Conservation (phyloP, 257 asterid genomes). For the Solanum chiquidenum region DNA sequence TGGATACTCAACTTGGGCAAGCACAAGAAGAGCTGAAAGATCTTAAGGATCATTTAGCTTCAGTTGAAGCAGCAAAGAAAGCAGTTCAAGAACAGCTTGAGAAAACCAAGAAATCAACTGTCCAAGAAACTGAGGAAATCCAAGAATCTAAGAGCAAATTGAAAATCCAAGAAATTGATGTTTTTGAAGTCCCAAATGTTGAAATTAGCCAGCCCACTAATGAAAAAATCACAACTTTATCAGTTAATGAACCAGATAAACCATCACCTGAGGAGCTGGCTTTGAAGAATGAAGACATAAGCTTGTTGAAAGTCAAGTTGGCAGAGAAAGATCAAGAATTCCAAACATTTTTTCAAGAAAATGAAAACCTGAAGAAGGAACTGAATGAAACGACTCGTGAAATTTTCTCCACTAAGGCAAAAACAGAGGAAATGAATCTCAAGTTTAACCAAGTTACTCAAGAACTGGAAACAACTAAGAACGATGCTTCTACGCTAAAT, state of each 20-base stretch:
- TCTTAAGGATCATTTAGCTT: constrained; percentile 55
- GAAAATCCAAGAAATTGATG: background rate
- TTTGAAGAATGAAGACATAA: constrained; percentile 39
- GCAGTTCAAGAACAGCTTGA: constrained; percentile 60
- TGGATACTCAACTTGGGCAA: constrained; percentile 89
- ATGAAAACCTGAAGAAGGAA: constrained; percentile 27
- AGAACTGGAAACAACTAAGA: constrained; percentile 47
- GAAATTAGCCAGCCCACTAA: constrained; percentile 9
- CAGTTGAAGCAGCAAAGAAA: constrained; percentile 58
- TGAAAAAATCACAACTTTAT: constrained; percentile 12
- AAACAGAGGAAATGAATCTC: constrained; percentile 30
- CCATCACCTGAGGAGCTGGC: constrained; percentile 26
- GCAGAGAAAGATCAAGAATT: constrained; percentile 46
- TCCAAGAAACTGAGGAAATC: constrained; percentile 6
- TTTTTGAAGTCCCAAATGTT: constrained; percentile 11
- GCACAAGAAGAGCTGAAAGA: constrained; percentile 72
- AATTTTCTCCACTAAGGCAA: constrained; percentile 26
- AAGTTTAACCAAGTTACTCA: constrained; percentile 24
- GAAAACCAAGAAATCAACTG: constrained; percentile 32
- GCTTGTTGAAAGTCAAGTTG: constrained; percentile 21
- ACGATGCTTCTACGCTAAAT: constrained; percentile 5
- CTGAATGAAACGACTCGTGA: constrained; percentile 30
- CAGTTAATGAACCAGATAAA: constrained; percentile 20
- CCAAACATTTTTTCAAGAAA: constrained; percentile 29
- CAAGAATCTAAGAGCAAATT: constrained; percentile 10